These are phyloP conservation scores for Beauveria rudraprayagi DNA, from an alignment of 2,329 filamentous ascomycete genomes.

Conservation along the genomic window DNA sequence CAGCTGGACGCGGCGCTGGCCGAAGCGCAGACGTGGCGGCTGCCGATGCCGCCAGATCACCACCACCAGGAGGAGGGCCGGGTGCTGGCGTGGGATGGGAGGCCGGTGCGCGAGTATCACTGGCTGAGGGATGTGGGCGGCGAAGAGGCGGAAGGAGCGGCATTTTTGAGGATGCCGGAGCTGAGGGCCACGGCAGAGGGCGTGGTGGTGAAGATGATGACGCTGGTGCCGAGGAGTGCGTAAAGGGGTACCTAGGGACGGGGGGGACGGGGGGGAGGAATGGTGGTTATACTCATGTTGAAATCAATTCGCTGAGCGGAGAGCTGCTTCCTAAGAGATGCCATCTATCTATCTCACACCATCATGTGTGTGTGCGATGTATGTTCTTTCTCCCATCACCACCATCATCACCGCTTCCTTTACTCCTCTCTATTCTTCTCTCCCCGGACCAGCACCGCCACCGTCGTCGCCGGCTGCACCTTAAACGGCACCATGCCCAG, in stretches of 20 bases:
- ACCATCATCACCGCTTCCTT: not conserved
- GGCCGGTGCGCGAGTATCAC: not conserved
- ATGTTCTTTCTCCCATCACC: not conserved
- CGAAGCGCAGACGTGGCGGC: not conserved
- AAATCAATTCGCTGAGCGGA: not conserved
- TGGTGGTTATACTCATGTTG: not conserved
- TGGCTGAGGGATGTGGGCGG: not conserved
- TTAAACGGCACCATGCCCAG: constrained; percentile 35
- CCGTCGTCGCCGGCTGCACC: constrained; percentile 42
- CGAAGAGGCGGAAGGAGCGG: not conserved
- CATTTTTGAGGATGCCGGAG: not conserved
- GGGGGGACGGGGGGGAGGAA: not conserved
- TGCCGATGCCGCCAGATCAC: constrained; percentile 3
- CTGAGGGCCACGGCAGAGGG: not conserved
- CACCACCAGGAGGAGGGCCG: not conserved
- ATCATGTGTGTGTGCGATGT: no score
- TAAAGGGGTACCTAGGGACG: not conserved
- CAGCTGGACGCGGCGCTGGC: constrained; percentile 4
- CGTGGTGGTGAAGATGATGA: constrained; percentile 8
- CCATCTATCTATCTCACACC: no score
- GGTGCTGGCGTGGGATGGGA: constrained; percentile 6
- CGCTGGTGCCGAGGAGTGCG: not conserved
- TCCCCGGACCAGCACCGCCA: constrained; percentile 48
- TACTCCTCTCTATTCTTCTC: constrained; percentile 13
- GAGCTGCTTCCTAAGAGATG: no score